A percentile compares a stretch with the other conserved stretches of the same genome.
phyloP scores from a whole-genome alignment of 2,329 filamentous ascomycete species.

The Colletotrichum nymphaeae region DNA sequence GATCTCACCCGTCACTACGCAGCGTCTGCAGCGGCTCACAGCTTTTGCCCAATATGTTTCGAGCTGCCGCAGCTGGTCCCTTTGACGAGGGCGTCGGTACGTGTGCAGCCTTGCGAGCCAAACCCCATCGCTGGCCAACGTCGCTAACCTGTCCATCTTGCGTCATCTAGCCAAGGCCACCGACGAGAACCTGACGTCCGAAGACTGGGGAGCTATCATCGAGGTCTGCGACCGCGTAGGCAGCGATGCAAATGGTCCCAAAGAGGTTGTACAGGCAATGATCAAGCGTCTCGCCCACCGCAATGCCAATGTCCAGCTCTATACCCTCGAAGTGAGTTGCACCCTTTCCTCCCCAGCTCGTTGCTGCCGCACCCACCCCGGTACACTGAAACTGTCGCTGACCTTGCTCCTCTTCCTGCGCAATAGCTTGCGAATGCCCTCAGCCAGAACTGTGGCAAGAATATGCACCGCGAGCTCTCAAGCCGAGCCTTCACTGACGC shows the following conservation, averaged over 20 bases:
- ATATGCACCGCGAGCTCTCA: slow-evolving; percentile 89
- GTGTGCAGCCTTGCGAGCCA: slow-evolving; percentile 39
- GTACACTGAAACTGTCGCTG: background rate
- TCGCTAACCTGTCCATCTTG: slow-evolving; percentile 2
- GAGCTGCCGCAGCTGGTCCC: slow-evolving; percentile 66
- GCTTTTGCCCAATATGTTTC: slow-evolving; percentile 61
- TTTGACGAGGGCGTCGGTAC: slow-evolving; percentile 71
- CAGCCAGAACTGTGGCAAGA: slow-evolving; percentile 89
- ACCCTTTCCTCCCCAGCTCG: background rate
- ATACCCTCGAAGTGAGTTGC: slow-evolving; percentile 81
- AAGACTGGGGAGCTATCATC: slow-evolving; percentile 76
- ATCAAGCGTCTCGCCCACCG: slow-evolving; percentile 93
- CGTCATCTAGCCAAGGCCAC: slow-evolving; percentile 75
- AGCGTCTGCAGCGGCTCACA: slow-evolving; percentile 27
- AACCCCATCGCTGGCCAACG: background rate
- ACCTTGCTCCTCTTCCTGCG: slow-evolving; percentile 1
- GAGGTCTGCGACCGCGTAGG: slow-evolving; percentile 72
- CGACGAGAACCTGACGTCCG: slow-evolving; percentile 94
- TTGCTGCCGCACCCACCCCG: background rate
- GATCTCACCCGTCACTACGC: background rate
- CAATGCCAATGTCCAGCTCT: slow-evolving; percentile 96
- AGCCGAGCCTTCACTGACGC: slow-evolving; percentile 95
- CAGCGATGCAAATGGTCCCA: slow-evolving; percentile 69
- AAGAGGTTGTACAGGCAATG: slow-evolving; percentile 88
- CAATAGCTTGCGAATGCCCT: slow-evolving; percentile 85